Percentiles rank a stretch among this genome's conserved stretches.
These are phyloP conservation scores for Hondaea fermentalgiana DNA, from an alignment of 108 stramenopile genomes.

Conservation along the genomic window DNA sequence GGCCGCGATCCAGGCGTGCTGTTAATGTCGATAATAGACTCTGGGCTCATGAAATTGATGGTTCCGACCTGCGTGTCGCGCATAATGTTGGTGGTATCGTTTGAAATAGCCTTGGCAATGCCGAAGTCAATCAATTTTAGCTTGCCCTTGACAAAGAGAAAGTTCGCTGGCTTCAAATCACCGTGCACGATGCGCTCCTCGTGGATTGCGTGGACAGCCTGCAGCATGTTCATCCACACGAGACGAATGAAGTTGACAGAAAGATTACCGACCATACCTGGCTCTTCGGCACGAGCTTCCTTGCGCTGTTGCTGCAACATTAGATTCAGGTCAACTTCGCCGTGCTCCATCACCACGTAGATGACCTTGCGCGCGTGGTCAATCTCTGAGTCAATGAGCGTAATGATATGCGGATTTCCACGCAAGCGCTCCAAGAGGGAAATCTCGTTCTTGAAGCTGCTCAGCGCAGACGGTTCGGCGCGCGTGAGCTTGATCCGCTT, in stretches of 20 bases:
- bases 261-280: conserved; percentile 30
- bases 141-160: conserved; percentile 65
- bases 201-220: conserved; percentile 92
- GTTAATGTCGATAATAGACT: conserved; percentile 80
- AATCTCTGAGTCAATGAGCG: conserved; percentile 76
- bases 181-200: conserved; percentile 93
- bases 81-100: conserved; percentile 91
- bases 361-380: conserved; percentile 65
- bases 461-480: conserved; percentile 59
- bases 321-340: conserved; percentile 88
- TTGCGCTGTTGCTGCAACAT: conserved; percentile 73
- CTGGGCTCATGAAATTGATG: conserved; percentile 97
- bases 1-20: conserved; percentile 21
- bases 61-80: conserved; percentile 94
- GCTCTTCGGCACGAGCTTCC: background rate
- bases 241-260: conserved; percentile 92
- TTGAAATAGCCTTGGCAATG: conserved; percentile 90
- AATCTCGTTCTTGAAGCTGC: conserved; percentile 95
- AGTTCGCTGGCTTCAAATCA: conserved; percentile 78
- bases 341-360: conserved; percentile 79
- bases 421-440: conserved; percentile 68
- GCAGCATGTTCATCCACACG: conserved; percentile 97
- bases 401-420: conserved; percentile 84
- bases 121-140: conserved; percentile 99
- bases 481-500: conserved; percentile 86